phyloP scores from a whole-genome alignment of 2,329 filamentous ascomycete species.

The Aspergillus tanneri region DNA sequence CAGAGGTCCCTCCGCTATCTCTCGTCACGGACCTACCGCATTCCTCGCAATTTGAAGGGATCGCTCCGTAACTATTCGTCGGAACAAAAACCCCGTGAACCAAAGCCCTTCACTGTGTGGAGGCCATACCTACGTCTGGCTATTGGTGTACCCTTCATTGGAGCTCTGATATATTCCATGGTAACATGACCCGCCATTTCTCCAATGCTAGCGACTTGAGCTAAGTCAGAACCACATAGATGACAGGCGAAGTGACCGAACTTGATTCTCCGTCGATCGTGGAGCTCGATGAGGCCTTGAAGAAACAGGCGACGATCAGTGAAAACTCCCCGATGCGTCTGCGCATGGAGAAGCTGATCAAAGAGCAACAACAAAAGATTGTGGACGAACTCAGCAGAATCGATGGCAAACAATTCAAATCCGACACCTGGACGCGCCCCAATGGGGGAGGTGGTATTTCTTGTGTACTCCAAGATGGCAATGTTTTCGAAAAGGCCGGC shows the following conservation, averaged over 20 bases:
- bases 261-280: conserved; percentile 64
- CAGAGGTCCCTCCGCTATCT: conserved; percentile 34
- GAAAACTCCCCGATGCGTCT: conserved; percentile 89
- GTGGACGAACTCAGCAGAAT: conserved; percentile 78
- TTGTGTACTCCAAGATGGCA: conserved; percentile 91
- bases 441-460: conserved; percentile 91
- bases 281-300: conserved; percentile 77
- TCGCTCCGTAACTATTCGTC: conserved; percentile 30
- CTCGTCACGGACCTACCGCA: conserved; percentile 24
- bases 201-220: not conserved
- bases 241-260: conserved; percentile 39
- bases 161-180: conserved; percentile 53
- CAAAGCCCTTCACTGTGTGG: conserved; percentile 40
- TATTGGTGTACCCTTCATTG: conserved; percentile 51
- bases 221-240: conserved; percentile 24
- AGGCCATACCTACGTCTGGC: conserved; percentile 50
- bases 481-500: conserved; percentile 96
- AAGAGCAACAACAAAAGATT: conserved; percentile 85
- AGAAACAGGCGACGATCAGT: conserved; percentile 72
- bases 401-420: conserved; percentile 77
- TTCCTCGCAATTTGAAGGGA: conserved; percentile 18
- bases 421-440: conserved; percentile 83
- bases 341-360: conserved; percentile 96
- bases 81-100: conserved; percentile 20
- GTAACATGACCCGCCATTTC: conserved; percentile 28